phyloP scores from a whole-genome alignment of 768 basidiomycete genomes.

The Rhodosporidiobolus sp. region DNA sequence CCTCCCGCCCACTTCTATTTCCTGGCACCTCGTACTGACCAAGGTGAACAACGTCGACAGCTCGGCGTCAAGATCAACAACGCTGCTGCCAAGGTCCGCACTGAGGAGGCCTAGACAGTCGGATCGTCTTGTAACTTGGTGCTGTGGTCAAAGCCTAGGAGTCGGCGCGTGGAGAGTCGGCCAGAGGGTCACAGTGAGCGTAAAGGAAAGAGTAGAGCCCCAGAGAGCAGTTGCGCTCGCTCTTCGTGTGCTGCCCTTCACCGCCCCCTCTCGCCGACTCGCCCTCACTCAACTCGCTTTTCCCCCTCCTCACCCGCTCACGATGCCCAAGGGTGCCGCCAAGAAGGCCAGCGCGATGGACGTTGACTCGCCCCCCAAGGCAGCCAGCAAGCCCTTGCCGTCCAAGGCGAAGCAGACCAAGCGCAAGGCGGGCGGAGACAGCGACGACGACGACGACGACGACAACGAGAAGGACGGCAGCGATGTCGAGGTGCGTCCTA shows the following conservation, averaged over 20 bases:
- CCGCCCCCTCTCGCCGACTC: neutral
- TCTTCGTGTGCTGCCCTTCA: neutral
- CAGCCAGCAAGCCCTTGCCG: neutral
- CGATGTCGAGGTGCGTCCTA: slow-evolving; percentile 19
- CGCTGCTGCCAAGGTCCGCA: slow-evolving; percentile 83
- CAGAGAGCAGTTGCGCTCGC: neutral
- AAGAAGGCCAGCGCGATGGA: neutral
- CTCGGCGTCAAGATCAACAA: slow-evolving; percentile 93
- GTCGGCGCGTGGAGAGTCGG: too few species aligned
- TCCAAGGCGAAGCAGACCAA: neutral
- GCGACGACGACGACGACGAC: slow-evolving; percentile 1
- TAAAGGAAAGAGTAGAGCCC: neutral
- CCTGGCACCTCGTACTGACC: too few species aligned
- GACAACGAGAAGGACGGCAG: slow-evolving; percentile 2
- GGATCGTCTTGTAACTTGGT: too few species aligned
- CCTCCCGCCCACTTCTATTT: neutral
- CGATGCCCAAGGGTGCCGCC: too few species aligned
- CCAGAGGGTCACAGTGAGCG: too few species aligned
- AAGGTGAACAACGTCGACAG: too few species aligned
- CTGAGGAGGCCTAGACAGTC: slow-evolving; percentile 67
- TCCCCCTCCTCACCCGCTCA: neutral
- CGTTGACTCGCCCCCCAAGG: neutral
- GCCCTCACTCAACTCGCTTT: neutral
- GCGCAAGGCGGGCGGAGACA: neutral
- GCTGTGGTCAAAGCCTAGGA: too few species aligned